Base-by-base conservation (phyloP, 495 filamentous ascomycete species). In the Patellaria atrata region DNA sequence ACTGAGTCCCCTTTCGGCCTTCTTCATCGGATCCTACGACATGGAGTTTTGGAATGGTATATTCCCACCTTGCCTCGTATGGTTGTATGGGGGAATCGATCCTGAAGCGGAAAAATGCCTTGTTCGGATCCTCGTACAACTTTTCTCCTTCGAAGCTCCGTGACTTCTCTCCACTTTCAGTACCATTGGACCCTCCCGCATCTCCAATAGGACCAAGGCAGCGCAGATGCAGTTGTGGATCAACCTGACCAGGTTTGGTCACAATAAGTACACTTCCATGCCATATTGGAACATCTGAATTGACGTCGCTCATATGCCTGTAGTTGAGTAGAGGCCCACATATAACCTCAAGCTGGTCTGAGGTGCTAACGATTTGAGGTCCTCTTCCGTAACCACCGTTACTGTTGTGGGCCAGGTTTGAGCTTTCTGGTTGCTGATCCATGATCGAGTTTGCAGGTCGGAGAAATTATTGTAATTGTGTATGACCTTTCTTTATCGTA, bases 321-420 rank as follows among this genome's bases (percentile, higher is more conserved):
- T 87, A 82, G 56, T 92, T 92, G 47, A 94, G 56, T 37, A 92
- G 56, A 6, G 85, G 85, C 10, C 85, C 85, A 45, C 76, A 81
- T 22, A 79, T 62, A 13, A 92, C 63, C 38, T 85, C 68, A 34
- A 72, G 56, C 30, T 58, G 20, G 2, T 47, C 22, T 0, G 38
- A 16, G 3, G 50, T 53, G 37, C 47, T 50, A 16, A 35, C 18
- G 14, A 50, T 27, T 28, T 52, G 53, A 5, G 51, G 51, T 2
- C 52, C 55, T 13, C 22, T 41, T 19, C 49, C 53, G 15, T 53
- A 39, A 11, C 55, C 52, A 4, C 32, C 17, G 2, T 18, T 22
- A 3, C 38, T 42, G 27, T 27, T 27, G 13, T 40, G 27, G 7
- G n/a, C 37, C n/a, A n/a, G n/a, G n/a, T n/a, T n/a, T n/a, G n/a